A percentile compares a stretch with the other conserved stretches of the same genome.
phyloP scores from a whole-genome alignment of 1,284 basidiomycete genomes.

The Trichosporon asahii region DNA sequence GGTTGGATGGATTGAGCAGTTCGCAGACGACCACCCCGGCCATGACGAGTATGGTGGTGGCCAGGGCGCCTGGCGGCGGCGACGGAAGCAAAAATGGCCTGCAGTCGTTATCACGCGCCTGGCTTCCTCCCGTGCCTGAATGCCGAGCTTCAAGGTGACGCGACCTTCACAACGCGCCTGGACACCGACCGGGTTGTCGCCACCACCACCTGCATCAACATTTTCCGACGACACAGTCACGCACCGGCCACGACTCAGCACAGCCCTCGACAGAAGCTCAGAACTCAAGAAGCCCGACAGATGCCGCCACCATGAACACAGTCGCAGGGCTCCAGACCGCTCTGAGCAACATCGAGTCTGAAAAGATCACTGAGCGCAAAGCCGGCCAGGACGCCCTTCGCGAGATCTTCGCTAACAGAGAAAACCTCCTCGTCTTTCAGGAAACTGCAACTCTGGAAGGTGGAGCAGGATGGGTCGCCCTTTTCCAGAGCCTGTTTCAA shows the following conservation, averaged over 20 bases:
- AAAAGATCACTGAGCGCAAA: conserved; percentile 69
- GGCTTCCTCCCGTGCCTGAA: neutral
- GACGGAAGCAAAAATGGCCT: neutral
- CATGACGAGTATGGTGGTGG: neutral
- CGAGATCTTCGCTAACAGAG: conserved; percentile 60
- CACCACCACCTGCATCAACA: neutral
- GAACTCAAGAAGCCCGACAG: neutral
- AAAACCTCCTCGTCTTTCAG: conserved; percentile 55
- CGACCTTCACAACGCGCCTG: neutral
- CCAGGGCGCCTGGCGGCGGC: neutral
- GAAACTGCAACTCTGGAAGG: conserved; percentile 52
- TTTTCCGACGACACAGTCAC: neutral
- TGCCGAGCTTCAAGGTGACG: neutral
- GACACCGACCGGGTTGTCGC: neutral
- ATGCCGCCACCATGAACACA: conserved; percentile 20
- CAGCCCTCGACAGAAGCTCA: conserved; percentile 1
- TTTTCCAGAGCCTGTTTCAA: conserved; percentile 71
- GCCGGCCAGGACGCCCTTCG: conserved; percentile 63
- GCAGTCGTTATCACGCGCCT: neutral
- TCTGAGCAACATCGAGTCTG: conserved; percentile 59
- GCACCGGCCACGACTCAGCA: neutral
- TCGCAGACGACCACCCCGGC: neutral
- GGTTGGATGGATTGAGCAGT: neutral
- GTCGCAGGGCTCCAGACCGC: conserved; percentile 52
- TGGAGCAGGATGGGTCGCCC: conserved; percentile 62